Conservation (phyloP, 768 basidiomycete genomes). For the Gyrodon lividus region DNA sequence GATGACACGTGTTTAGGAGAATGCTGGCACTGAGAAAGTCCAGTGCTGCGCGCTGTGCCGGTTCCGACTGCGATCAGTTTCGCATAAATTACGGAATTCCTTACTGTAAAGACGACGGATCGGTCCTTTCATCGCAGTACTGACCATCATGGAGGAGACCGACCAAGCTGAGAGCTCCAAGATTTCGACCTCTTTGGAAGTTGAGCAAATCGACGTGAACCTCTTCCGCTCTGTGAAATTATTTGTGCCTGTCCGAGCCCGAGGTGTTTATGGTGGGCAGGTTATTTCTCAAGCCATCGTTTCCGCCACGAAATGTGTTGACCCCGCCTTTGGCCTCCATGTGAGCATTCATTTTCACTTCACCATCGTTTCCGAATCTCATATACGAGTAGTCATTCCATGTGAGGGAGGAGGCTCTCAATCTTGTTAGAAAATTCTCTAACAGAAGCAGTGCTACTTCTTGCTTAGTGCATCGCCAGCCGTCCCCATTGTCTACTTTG, state of each 20-base stretch:
- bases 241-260: conserved; percentile 54
- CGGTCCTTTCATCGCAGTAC: background rate
- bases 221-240: conserved; percentile 77
- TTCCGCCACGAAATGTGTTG: conserved; percentile 74
- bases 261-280: conserved; percentile 87
- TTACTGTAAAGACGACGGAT: background rate
- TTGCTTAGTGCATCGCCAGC: conserved; percentile 70
- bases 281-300: conserved; percentile 87
- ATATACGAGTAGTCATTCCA: conserved; percentile 55
- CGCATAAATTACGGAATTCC: no score
- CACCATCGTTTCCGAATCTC: background rate
- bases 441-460: conserved; percentile 68
- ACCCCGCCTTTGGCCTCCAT: conserved; percentile 63
- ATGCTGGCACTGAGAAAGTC: no score
- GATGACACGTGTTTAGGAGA: background rate
- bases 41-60: no score
- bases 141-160: conserved; percentile 35
- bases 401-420: conserved; percentile 42
- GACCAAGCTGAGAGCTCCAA: conserved; percentile 62
- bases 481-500: conserved; percentile 73
- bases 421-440: conserved; percentile 5
- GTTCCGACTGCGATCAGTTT: no score
- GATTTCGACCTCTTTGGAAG: conserved; percentile 72
- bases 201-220: conserved; percentile 75
- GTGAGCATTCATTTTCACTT: conserved; percentile 42